phyloP scores from a whole-genome alignment of 257 asterid genomes.

The Apocynum venetum region DNA sequence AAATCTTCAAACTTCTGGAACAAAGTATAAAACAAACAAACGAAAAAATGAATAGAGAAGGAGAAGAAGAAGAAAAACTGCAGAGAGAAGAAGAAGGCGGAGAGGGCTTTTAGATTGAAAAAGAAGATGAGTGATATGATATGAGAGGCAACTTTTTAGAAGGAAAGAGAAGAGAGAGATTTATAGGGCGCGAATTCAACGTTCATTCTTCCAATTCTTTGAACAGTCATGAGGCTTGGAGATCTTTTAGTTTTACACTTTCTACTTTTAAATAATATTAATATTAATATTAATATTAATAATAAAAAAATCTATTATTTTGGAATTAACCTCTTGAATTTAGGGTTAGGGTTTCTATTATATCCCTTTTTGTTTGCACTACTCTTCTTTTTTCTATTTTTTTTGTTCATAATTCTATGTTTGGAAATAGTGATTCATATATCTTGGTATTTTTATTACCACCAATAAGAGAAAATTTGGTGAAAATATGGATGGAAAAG shows the following conservation, averaged over 20 bases:
- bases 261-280: too few species aligned
- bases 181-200: neutral
- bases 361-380: too few species aligned
- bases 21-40: neutral
- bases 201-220: slow-evolving; percentile 2
- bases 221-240: slow-evolving; percentile 7
- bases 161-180: neutral
- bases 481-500: too few species aligned
- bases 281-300: too few species aligned
- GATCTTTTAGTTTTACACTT: slow-evolving; percentile 2
- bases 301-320: too few species aligned
- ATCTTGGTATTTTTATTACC: too few species aligned
- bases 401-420: too few species aligned
- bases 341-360: too few species aligned
- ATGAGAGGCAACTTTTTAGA: neutral
- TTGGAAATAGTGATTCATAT: too few species aligned
- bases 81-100: neutral
- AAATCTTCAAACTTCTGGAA: neutral
- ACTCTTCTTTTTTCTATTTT: neutral
- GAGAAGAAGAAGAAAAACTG: neutral
- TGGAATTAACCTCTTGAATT: too few species aligned
- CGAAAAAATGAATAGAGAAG: neutral
- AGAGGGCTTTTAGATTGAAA: neutral
- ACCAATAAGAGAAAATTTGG: too few species aligned
- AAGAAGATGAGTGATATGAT: neutral